Base-by-base conservation (phyloP, 2,329 filamentous ascomycete genomes). In the Colletotrichum neosansevieriae region DNA sequence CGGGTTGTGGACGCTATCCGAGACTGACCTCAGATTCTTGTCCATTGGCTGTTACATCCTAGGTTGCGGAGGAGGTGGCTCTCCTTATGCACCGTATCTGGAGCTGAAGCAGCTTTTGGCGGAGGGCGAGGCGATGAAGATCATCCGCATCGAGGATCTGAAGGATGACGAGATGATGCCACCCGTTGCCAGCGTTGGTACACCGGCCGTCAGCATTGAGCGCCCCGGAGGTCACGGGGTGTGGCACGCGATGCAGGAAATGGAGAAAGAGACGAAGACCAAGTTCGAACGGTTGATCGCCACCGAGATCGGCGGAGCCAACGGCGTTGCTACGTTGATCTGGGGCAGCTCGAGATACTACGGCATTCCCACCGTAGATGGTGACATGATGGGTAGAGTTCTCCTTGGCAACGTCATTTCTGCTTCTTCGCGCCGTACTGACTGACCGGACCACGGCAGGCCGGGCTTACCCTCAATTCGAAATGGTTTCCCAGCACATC, bases 281-380 rank as follows among this genome's bases (percentile, higher is more conserved):
- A 60, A 21, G 51, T 67, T 66, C 11, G 62, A 71, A 47, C 64
- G 67, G 6, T 60, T 74, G 7, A 69, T 75, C 10, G 67, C 71
- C 5, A 69, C 74, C 2, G 75, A 77, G 67, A 88, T 88, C 47
- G 86, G 86, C 1, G 86, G 86, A 1, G 81, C 81, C 3, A 88
- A 88, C 67, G 85, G 85, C 0, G 75, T 86, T 7, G 79, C 73
- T 73, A 80, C 68, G 32, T 79, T 74, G 76, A 79, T 72, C 74
- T 80, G 62, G 75, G 81, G 62, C 70, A 80, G 69, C 74, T 82
- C 74, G 3, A 68, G 71, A 11, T 74, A 73, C 42, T 81, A 82
- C 42, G 75, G 79, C 49, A 69, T 76, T 3, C 77, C 78, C 0
- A 73, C 75, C 6, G 73, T 81, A 1, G 79, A 81, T 56, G 79